Percentiles rank a stretch among this genome's conserved stretches.
Evolutionary conservation across 352 stramenopile genomes (phyloP).

Genomic region (Pythium scleroteichum): DNA sequence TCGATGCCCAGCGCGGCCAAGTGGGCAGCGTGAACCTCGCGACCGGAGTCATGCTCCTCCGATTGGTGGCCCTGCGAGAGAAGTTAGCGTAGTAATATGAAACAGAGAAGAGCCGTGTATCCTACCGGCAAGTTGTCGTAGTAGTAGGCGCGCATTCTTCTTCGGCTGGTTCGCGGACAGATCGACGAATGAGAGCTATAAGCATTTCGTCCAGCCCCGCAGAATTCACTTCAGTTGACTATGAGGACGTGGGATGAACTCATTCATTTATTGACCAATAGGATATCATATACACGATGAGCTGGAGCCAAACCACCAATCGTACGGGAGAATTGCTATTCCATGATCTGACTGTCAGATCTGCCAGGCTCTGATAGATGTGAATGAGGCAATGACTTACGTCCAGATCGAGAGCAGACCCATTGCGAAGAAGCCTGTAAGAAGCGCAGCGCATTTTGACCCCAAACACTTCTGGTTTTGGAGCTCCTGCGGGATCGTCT

Average conservation of each 20-base stretch:
- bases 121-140: slow-evolving; percentile 30
- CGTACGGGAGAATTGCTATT: background rate
- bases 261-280: slow-evolving; percentile 21
- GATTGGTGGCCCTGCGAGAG: slow-evolving; percentile 24
- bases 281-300: slow-evolving; percentile 5
- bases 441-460: slow-evolving; percentile 55
- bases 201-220: background rate
- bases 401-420: slow-evolving; percentile 73
- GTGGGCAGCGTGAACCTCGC: slow-evolving; percentile 13
- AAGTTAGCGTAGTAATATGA: background rate
- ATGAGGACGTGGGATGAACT: background rate
- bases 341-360: no score
- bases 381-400: no score
- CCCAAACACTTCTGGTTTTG: slow-evolving; percentile 49
- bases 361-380: no score
- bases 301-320: slow-evolving; percentile 23
- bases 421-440: slow-evolving; percentile 64
- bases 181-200: slow-evolving; percentile 23
- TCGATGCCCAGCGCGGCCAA: slow-evolving; percentile 25
- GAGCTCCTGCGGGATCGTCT: slow-evolving; percentile 82
- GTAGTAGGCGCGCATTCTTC: slow-evolving; percentile 30
- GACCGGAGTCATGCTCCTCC: slow-evolving; percentile 25
- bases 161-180: background rate
- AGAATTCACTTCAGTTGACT: slow-evolving; percentile 9
- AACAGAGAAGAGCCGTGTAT: background rate